A percentile compares a stretch with the other conserved stretches of the same genome.
Conservation (phyloP, 768 basidiomycete species). For the Filobasidium wieringae region DNA sequence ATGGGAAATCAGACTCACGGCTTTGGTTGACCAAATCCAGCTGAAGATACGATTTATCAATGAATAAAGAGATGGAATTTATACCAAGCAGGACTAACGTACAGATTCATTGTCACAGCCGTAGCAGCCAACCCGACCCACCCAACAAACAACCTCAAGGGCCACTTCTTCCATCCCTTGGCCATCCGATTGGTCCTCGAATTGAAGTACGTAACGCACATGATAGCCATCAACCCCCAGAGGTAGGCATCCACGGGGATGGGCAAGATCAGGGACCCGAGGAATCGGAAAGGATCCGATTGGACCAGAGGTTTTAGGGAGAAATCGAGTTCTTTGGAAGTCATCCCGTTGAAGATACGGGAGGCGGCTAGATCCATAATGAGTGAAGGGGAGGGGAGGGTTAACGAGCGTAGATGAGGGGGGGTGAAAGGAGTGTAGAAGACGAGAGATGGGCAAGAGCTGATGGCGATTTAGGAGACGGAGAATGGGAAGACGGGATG, state of each 20-base stretch:
- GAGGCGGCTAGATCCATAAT: background rate
- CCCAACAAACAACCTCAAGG: background rate
- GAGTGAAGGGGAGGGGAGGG: no score
- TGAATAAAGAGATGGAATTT: background rate
- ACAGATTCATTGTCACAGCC: background rate
- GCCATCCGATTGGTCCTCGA: background rate
- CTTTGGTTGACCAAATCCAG: background rate
- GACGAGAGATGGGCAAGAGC: no score
- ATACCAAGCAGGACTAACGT: background rate
- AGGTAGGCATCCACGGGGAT: background rate
- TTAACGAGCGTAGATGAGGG: no score
- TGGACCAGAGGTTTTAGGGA: background rate
- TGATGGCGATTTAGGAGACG: no score
- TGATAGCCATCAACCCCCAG: background rate
- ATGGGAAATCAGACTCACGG: background rate
- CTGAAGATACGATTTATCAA: background rate
- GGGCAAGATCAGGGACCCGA: background rate
- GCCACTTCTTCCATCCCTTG: background rate
- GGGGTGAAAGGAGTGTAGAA: no score
- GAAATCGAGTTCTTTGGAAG: background rate
- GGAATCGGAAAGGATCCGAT: background rate
- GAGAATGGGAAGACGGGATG: no score
- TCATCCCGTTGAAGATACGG: background rate
- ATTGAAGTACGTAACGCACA: background rate
- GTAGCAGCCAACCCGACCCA: background rate